Base-by-base conservation (phyloP, 2,329 filamentous ascomycete species). In the Fusarium falciforme region DNA sequence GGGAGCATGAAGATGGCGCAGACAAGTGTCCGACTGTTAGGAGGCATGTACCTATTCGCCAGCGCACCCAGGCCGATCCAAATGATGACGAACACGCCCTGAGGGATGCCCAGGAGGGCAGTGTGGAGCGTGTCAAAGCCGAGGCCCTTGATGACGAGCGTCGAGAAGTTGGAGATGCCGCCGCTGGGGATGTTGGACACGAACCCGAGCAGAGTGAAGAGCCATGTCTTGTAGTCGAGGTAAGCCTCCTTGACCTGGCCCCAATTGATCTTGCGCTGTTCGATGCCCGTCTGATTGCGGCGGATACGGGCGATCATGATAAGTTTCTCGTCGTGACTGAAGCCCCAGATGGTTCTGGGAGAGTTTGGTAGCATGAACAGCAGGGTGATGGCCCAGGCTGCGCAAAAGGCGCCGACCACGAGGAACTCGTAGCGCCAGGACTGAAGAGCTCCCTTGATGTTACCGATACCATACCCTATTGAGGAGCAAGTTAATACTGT, bases 371-470 rank as follows among this genome's bases (percentile, higher is more conserved):
- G 84, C 44, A 90, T 81, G 20, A 90, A 78, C 47, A 87, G 84
- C 77, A 92, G 88, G 12, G 89, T 81, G 9, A 92, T 84, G 2
- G 89, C 91, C 87, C 90, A 93, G 14, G 84, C 67, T 17, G 88
- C 84, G 67, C 89, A 92, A 12, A 92, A 83, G 1, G 88, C 84
- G 9, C 85, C 85, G 5, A 90, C 90, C n/a, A 93, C 87, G 17
- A 93, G 81, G 77, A 93, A 93, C 64, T 93, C 90, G 72, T 91
- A 93, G 76, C 89, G 89, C 91, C 91, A 93, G 0, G 87, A 88
- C 0, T 87, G 84, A 22, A 93, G 83, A 1, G 84, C 82, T 16
- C 88, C 89, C 42, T 85, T 83, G 72, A 90, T 90, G 71, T 90
- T 85, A 1, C 90, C 90, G 54, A 92, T 91, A 0, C 86, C 90